Evolutionary conservation across 441 rosid genomes (phyloP).

Genomic region (Corymbia calophylla): DNA sequence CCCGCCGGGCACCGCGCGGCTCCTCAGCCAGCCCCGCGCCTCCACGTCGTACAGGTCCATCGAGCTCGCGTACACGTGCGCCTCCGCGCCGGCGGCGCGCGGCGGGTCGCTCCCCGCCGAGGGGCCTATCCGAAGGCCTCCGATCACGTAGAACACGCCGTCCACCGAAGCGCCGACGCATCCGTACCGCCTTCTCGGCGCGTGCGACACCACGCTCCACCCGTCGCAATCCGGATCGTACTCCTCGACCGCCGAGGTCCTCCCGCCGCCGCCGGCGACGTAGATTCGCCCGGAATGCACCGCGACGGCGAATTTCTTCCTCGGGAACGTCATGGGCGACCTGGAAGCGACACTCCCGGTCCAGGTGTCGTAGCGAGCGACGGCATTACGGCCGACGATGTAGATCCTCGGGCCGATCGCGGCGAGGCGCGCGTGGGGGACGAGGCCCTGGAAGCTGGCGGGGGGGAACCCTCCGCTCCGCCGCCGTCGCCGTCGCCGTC

Average conservation of each 20-base stretch:
- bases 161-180: conserved; percentile 74
- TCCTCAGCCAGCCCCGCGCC: conserved; percentile 57
- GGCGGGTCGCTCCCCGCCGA: conserved; percentile 12
- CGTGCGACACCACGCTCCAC: conserved; percentile 54
- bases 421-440: conserved; percentile 39
- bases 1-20: conserved; percentile 73
- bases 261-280: conserved; percentile 46
- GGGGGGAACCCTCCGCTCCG: not conserved
- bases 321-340: conserved; percentile 40
- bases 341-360: conserved; percentile 27
- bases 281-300: conserved; percentile 54
- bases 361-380: conserved; percentile 65
- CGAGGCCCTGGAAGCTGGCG: conserved; percentile 14
- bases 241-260: conserved; percentile 57
- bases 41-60: conserved; percentile 79
- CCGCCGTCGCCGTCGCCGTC: not conserved
- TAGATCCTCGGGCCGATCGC: conserved; percentile 64
- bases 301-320: conserved; percentile 76
- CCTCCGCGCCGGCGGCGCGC: conserved; percentile 37
- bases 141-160: conserved; percentile 76
- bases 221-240: conserved; percentile 58
- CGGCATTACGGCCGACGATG: conserved; percentile 36
- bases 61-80: conserved; percentile 63
- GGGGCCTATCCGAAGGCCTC: conserved; percentile 63
- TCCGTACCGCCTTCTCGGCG: conserved; percentile 61